These are phyloP conservation scores for Forsythia viridissima DNA, from an alignment of 257 asterid species.

Conservation along the genomic window DNA sequence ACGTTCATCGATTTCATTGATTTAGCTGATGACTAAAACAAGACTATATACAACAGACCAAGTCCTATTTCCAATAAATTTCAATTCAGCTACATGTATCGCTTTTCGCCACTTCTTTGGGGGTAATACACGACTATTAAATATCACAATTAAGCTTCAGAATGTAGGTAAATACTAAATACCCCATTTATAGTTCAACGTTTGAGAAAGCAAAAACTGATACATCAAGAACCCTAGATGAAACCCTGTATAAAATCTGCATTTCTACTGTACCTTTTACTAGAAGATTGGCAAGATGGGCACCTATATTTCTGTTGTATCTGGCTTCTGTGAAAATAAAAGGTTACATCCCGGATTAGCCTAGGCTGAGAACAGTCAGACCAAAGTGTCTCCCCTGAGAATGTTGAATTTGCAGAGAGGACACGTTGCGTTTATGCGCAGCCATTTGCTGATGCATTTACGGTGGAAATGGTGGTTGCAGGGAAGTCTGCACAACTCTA, in stretches of 20 bases:
- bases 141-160: neutral
- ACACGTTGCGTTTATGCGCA: slow-evolving; percentile 86
- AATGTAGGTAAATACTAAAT: too few relatives aligned
- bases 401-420: slow-evolving; percentile 89
- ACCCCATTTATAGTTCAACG: neutral
- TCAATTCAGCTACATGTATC: neutral
- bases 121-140: too few relatives aligned
- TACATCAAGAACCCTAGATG: slow-evolving; percentile 14
- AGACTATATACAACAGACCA: too few relatives aligned
- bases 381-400: slow-evolving; percentile 58
- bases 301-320: slow-evolving; percentile 11
- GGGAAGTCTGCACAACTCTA: slow-evolving; percentile 77
- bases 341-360: neutral
- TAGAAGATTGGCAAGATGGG: slow-evolving; percentile 28
- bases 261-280: slow-evolving; percentile 40
- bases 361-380: slow-evolving; percentile 27
- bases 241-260: slow-evolving; percentile 19
- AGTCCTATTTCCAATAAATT: neutral
- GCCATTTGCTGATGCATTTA: slow-evolving; percentile 79
- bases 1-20: too few relatives aligned
- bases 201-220: slow-evolving; percentile 11
- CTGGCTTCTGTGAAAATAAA: neutral
- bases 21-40: too few relatives aligned
- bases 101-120: neutral
- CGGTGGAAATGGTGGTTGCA: slow-evolving; percentile 94